A percentile compares a stretch with the other conserved stretches of the same genome.
phyloP scores from a whole-genome alignment of 169 alveolate species.

The Plasmodium gonderi region DNA sequence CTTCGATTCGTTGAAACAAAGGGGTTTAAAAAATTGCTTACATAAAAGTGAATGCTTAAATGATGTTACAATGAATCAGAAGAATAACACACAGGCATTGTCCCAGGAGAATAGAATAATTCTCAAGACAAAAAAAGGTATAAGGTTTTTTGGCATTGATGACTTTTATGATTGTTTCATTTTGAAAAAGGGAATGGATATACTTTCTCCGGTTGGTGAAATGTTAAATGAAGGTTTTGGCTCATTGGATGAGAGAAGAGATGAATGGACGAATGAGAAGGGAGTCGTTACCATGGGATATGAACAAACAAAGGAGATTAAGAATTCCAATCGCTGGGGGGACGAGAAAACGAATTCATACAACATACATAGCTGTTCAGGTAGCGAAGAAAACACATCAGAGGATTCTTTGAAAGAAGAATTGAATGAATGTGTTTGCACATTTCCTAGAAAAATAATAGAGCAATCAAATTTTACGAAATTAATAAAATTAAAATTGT shows the following conservation, averaged over 20 bases:
- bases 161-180: conserved; percentile 28
- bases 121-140: conserved; percentile 6
- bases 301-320: too few species aligned
- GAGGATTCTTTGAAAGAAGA: conserved; percentile 6
- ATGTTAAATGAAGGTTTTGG: too few species aligned
- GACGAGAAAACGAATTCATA: not conserved
- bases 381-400: conserved; percentile 8
- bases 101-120: conserved; percentile 1
- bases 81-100: not conserved
- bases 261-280: too few species aligned
- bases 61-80: not conserved
- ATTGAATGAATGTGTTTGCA: conserved; percentile 2
- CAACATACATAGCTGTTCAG: conserved; percentile 47
- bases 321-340: too few species aligned
- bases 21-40: not conserved
- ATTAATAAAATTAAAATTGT: conserved; percentile 16
- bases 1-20: not conserved
- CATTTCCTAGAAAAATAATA: conserved; percentile 21
- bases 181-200: not conserved
- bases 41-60: not conserved
- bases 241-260: too few species aligned
- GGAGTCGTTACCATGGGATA: too few species aligned
- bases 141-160: not conserved
- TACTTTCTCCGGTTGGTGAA: too few species aligned
- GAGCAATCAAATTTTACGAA: conserved; percentile 16